phyloP scores from a whole-genome alignment of 768 basidiomycete species.

The Gautieria morchelliformis region DNA sequence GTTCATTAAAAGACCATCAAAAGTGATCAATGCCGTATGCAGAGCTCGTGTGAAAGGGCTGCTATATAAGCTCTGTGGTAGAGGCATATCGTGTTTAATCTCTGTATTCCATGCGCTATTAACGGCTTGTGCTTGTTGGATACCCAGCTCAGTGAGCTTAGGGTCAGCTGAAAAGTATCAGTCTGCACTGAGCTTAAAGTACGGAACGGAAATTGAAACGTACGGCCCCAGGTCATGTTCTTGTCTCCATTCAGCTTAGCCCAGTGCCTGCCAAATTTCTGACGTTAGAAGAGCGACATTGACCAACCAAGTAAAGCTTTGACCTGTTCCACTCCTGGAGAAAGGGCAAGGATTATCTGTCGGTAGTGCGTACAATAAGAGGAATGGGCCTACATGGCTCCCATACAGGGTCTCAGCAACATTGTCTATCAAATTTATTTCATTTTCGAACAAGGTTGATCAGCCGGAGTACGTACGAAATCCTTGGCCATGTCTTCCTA shows the following conservation, averaged over 20 bases:
- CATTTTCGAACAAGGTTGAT: background rate
- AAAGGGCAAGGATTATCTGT: background rate
- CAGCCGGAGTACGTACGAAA: slow-evolving; percentile 39
- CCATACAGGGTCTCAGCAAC: slow-evolving; percentile 52
- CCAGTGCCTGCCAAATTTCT: slow-evolving; percentile 41
- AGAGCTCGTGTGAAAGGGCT: slow-evolving; percentile 59
- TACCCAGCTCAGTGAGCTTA: slow-evolving; percentile 47
- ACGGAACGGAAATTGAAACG: slow-evolving; percentile 15
- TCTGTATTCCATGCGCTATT: slow-evolving; percentile 41
- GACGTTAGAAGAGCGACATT: background rate
- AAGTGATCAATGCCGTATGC: slow-evolving; percentile 45
- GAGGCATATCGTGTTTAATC: slow-evolving; percentile 29
- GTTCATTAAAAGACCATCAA: slow-evolving; percentile 25
- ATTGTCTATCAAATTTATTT: slow-evolving; percentile 41
- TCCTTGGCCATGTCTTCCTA: slow-evolving; percentile 67
- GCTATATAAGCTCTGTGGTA: slow-evolving; percentile 47
- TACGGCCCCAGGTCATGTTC: slow-evolving; percentile 66
- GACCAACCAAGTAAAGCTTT: slow-evolving; percentile 12
- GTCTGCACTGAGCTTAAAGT: slow-evolving; percentile 11
- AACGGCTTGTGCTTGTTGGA: slow-evolving; percentile 41
- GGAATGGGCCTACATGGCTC: slow-evolving; percentile 22
- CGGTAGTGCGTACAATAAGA: background rate
- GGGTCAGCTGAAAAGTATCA: slow-evolving; percentile 43
- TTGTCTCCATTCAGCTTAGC: slow-evolving; percentile 55
- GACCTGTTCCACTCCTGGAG: slow-evolving; percentile 52